Evolutionary conservation across 108 stramenopile species (phyloP), one percentile per base, ranked within the genome.

Genomic region (Cylindrotheca closterium): DNA sequence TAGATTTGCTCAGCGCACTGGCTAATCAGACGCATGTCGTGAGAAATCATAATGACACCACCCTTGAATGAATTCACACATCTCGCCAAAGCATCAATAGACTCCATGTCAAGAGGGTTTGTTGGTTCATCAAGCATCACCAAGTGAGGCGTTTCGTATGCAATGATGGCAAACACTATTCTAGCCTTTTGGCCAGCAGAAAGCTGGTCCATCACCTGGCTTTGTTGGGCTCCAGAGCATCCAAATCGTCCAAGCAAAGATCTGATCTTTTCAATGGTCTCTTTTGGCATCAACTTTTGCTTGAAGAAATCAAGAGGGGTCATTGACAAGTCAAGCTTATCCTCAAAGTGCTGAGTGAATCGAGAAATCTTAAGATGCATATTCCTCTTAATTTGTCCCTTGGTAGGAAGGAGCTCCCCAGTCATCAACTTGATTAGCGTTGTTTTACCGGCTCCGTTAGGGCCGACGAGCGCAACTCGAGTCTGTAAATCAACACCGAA

Each of bases 291-390:
- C 37, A 94, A 30, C 56, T 86, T 88, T 59, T 93, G 84, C 76
- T 92, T 95, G 78, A 99, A 94, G 80, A 89, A 99, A 52, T 96
- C 96, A 28, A 99, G 72, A 4, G 99, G 98, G 0, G 96, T 94
- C 91, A 94, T 94, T 17, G 75, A 61, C 70, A 98, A 78, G 65
- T 99, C 97, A 17, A 99, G 79, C 73, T 96, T 94, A 56, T 99
- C 99, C 37, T 97, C 97, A 52, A 97, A 98, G 65, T 99, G 99
- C 87, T 99, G 99, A 51, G 97, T 97, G 70, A 98, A 99, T 8
- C 91, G 75, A 31, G 91, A 86, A 52, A 99, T 97, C 60, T 91
- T 79, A 50, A 98, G 71, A 71, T 98, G 97, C 67, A 79, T 81
- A 67, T 98, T 97, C 4, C 86, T 87, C 70, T 95, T 96, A 30